Evolutionary conservation across 139 green algal genomes (phyloP), one percentile per base, ranked within the genome.

Genomic region (Chlamydomonas applanata): DNA sequence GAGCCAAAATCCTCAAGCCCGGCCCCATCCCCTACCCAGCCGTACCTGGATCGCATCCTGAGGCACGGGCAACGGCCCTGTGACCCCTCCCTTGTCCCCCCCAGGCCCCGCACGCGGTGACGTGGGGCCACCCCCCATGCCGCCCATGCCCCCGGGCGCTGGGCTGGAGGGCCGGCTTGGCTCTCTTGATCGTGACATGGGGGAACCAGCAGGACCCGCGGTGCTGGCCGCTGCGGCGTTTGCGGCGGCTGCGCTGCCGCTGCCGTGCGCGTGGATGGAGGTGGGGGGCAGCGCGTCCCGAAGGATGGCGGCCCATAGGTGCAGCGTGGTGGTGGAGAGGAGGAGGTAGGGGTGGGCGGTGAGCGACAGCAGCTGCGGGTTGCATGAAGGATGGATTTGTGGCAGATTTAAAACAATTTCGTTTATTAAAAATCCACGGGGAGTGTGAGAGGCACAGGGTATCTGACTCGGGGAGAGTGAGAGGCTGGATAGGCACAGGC

Each of bases 291-390:
- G 59, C 34, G 25, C 54, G 33, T n/a, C 67, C 53, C 56, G 65
- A 35, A 54, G 46, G 54, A 11, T 35, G 75, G 77, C 40, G 52
- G 71, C 64, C 91, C 91, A 95, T 25, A 93, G 76, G 16, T 81
- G 75, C n/a, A 96, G 83, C 0, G 86, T 82, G 11, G 79, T 83
- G 63, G 71, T 71, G 3, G 89, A 81, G 22, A 94, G 76, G 29
- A 77, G 87, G 65, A 90, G 78, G 84, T 91, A 89, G 19, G 82
- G 79, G 67, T 94, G 88, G 54, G 82, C 78, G 2, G 83, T 84
- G 73, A 95, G 89, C 9, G 71, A 75, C 25, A 96, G 75, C 85
- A 81, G 22, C 35, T 77, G 36, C 62, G 45, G 17, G 60, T 27
- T 49, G 40, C 40, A 20, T 20, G 40, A 7, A 36, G 24, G 3